Base-by-base conservation (phyloP, 2,329 filamentous ascomycete genomes). In the Amauroascus verrucosus region DNA sequence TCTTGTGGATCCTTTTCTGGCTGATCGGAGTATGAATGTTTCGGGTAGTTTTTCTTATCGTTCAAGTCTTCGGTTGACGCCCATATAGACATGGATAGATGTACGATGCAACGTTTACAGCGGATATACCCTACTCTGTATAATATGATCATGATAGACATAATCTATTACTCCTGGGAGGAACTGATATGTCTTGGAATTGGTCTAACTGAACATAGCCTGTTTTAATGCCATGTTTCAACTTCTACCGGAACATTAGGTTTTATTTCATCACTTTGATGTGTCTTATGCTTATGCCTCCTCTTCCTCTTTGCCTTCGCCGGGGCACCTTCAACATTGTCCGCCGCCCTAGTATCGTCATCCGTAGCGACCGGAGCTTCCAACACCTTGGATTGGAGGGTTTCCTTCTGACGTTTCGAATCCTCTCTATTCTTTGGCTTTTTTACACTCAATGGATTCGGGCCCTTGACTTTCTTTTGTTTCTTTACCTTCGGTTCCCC, bases 361-460 rank as follows among this genome's bases (percentile, higher is more conserved):
- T 40, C 40, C 46, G 28, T 40, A 48, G 44, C 16, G 13, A 30
- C 4, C 7, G 7, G 22, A 35, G 14, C 47, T 35, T 49, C 37
- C 1, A 24, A n/a, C 6, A 28, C 38, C 14, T 51, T 44, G 16
- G 8, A 24, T 44, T 53, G 41, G 8, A 51, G 1, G 6, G 26
- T 35, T 35, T 33, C 43, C 28, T 45, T 50, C 18, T 57, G 52
- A 53, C 53, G 53, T 30, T 57, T 60, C 13, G 57, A 28, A 38
- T 64, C 61, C 13, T 24, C 56, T 44, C 62, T 62, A 59, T 67
- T 69, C 62, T 74, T 74, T 26, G 72, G 64, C 60, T 75, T 76
- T 63, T 70, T 74, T 55, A 75, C 62, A 58, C 73, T 75, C 57
- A 76, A 58, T 26, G 73, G 73, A 62, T 76, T 76, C 5, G 71